Evolutionary conservation across 305 asterid genomes (phyloP).

Genomic region (Solanum hybrid): DNA sequence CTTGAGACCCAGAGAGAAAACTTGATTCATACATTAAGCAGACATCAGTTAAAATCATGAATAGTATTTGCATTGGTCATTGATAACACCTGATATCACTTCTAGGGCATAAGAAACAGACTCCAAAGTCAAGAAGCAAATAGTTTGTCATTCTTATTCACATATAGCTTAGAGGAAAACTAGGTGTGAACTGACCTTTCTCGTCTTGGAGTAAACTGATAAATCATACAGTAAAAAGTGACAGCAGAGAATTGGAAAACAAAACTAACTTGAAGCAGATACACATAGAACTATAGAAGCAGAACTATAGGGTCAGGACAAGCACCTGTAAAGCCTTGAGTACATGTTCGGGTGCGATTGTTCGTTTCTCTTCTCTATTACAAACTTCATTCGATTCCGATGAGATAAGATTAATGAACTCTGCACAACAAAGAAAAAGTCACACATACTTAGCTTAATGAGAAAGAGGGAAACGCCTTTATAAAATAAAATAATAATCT

Average conservation of each 20-base stretch:
- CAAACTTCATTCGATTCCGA: conserved; percentile 98
- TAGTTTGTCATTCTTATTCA: neutral
- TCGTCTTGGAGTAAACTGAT: neutral
- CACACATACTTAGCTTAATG: neutral
- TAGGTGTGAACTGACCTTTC: neutral
- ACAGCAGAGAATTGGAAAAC: neutral
- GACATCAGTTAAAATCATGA: neutral
- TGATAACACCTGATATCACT: neutral
- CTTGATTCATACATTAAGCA: neutral
- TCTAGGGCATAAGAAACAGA: neutral
- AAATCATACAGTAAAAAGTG: neutral
- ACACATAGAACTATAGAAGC: neutral
- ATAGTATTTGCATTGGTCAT: neutral
- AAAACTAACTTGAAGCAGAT: neutral
- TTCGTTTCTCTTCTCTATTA: conserved; percentile 72
- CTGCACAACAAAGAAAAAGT: conserved; percentile 31
- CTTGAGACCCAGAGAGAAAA: neutral
- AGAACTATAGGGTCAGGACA: neutral
- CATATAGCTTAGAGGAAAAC: neutral
- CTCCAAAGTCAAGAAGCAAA: neutral
- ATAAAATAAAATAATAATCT: neutral
- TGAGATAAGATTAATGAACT: conserved; percentile 86
- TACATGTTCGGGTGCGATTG: conserved; percentile 97
- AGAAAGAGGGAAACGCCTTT: neutral
- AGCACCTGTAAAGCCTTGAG: conserved; percentile 79